A percentile compares a stretch with the other conserved stretches of the same genome.
These are phyloP conservation scores for Echinosophora koreensis DNA, from an alignment of 306 rosid genomes.

Conservation along the genomic window DNA sequence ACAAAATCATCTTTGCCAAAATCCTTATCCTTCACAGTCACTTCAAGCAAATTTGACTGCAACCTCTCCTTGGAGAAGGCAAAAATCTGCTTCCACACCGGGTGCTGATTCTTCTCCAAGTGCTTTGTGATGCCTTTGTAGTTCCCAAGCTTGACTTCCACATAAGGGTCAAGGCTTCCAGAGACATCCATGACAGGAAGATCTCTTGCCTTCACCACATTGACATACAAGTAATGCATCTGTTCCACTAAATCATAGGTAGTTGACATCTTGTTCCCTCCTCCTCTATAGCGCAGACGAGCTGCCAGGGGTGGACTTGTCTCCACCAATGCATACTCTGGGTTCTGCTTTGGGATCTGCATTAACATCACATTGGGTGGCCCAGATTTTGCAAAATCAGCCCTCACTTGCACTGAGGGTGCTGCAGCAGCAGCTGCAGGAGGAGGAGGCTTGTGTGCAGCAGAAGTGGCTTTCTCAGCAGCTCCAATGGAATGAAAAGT, in stretches of 20 bases:
- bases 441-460: no score
- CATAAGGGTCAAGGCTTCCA: conserved; percentile 96
- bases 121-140: conserved; percentile 84
- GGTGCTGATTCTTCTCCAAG: conserved; percentile 86
- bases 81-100: conserved; percentile 88
- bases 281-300: conserved; percentile 55
- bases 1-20: conserved; percentile 87
- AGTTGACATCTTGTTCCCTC: conserved; percentile 74
- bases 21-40: conserved; percentile 86
- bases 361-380: conserved; percentile 70
- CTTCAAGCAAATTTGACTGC: conserved; percentile 83
- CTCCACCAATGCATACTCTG: conserved; percentile 79
- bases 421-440: not conserved
- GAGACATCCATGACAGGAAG: conserved; percentile 90
- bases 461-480: conserved; percentile 42
- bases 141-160: conserved; percentile 91
- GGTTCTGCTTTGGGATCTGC: conserved; percentile 74
- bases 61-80: conserved; percentile 82
- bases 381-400: conserved; percentile 73
- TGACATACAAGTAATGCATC: conserved; percentile 90
- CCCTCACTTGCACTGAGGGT: conserved; percentile 26
- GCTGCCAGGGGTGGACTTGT: conserved; percentile 92
- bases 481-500: conserved; percentile 83
- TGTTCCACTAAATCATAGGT: conserved; percentile 93
- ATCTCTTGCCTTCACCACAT: conserved; percentile 87